Conservation (phyloP, 2,329 filamentous ascomycete species). For the Sclerotinia glacialis region DNA sequence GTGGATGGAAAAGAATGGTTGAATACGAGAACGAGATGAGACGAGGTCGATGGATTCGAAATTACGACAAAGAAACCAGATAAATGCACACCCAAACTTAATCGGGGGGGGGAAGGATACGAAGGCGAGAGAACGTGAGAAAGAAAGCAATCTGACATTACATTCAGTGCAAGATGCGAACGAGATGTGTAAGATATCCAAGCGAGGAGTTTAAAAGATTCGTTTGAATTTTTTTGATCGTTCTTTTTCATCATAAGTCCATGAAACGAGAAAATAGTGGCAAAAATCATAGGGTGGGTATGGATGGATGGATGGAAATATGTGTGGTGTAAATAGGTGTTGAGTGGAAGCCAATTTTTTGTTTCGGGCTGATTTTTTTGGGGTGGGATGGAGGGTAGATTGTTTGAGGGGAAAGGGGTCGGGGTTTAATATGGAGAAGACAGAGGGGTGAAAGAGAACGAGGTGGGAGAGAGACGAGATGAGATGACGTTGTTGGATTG, state of each 20-base stretch:
- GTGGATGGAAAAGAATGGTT: background rate
- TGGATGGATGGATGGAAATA: constrained; percentile 7
- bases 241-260: constrained; percentile 10
- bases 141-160: constrained; percentile 4
- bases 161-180: constrained; percentile 6
- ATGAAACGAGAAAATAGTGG: constrained; percentile 7
- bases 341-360: constrained; percentile 3
- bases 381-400: background rate
- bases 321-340: constrained; percentile 7
- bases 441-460: background rate
- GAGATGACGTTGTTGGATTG: constrained; percentile 14
- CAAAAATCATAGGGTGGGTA: constrained; percentile 5
- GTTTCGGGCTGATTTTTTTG: constrained; percentile 3
- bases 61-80: constrained; percentile 14
- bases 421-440: background rate
- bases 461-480: background rate
- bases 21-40: background rate
- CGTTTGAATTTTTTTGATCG: background rate
- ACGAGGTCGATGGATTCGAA: background rate
- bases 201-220: constrained; percentile 17
- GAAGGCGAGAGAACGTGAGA: constrained; percentile 1
- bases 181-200: constrained; percentile 18
- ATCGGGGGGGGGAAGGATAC: background rate
- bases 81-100: background rate
- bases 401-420: background rate